These are phyloP conservation scores for Prototheca cutis DNA, from an alignment of 163 green algal genomes.

Conservation along the genomic window DNA sequence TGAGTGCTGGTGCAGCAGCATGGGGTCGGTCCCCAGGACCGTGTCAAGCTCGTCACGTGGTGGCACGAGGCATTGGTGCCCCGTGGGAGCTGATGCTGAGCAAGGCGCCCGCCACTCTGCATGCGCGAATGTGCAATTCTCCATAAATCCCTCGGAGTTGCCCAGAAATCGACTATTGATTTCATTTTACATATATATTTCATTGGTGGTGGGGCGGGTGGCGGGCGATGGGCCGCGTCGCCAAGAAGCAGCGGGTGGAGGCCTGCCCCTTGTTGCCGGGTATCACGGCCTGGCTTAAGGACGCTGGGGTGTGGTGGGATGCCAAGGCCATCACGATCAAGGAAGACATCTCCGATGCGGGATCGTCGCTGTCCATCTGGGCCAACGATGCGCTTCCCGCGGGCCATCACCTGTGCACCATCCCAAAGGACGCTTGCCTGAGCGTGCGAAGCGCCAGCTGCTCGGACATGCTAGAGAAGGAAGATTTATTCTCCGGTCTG, in stretches of 20 bases:
- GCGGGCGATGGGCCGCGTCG: neutral
- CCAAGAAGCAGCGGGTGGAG: neutral
- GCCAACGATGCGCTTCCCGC: slow-evolving; percentile 26
- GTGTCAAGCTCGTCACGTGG: too few species aligned
- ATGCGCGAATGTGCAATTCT: too few species aligned
- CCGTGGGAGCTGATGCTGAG: too few species aligned
- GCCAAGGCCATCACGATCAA: slow-evolving; percentile 1
- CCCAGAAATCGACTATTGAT: too few species aligned
- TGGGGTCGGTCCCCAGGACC: too few species aligned
- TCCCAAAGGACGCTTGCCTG: slow-evolving; percentile 61
- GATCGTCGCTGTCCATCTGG: slow-evolving; percentile 3
- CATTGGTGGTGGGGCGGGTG: too few species aligned
- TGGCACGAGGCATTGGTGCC: too few species aligned
- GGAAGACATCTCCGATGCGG: neutral
- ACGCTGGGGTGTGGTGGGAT: slow-evolving; percentile 4
- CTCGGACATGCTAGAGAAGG: slow-evolving; percentile 39
- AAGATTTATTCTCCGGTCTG: slow-evolving; percentile 32
- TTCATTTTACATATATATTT: too few species aligned
- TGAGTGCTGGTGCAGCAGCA: too few species aligned
- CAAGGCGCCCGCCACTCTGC: too few species aligned
- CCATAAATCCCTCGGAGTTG: too few species aligned
- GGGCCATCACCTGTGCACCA: slow-evolving; percentile 40
- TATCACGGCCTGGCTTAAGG: slow-evolving; percentile 6
- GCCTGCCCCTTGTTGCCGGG: neutral
- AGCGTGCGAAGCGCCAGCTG: slow-evolving; percentile 40